Conservation (phyloP, 106 monocot species). For the Allium fistulosum region DNA sequence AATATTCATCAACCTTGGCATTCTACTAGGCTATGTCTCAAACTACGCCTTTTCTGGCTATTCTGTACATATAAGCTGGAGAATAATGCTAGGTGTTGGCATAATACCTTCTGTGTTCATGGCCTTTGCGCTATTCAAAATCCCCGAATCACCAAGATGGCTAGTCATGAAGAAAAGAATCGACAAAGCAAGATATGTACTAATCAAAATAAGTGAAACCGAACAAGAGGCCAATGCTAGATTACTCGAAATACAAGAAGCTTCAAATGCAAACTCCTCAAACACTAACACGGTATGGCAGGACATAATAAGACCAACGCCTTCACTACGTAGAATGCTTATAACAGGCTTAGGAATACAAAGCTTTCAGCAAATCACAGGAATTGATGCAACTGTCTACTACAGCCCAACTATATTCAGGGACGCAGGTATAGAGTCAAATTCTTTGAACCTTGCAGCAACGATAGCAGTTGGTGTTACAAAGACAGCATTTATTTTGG, state of each 20-base stretch:
- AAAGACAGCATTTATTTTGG: slow-evolving; percentile 82
- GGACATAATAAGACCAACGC: slow-evolving; percentile 66
- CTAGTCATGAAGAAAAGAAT: slow-evolving; percentile 69
- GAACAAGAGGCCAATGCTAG: slow-evolving; percentile 55
- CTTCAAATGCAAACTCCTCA: slow-evolving; percentile 21
- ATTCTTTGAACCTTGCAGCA: slow-evolving; percentile 56
- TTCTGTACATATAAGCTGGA: slow-evolving; percentile 72
- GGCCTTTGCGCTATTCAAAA: slow-evolving; percentile 68
- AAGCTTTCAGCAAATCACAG: slow-evolving; percentile 89
- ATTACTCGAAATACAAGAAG: slow-evolving; percentile 64
- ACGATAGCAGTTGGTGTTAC: slow-evolving; percentile 94
- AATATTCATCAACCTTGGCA: slow-evolving; percentile 90
- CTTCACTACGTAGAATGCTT: slow-evolving; percentile 62
- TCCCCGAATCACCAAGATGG: slow-evolving; percentile 98
- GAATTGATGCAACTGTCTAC: slow-evolving; percentile 91
- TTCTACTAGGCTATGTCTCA: slow-evolving; percentile 91
- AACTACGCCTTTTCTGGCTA: slow-evolving; percentile 87
- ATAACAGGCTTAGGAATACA: slow-evolving; percentile 88
- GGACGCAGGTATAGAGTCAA: slow-evolving; percentile 71
- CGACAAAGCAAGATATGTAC: slow-evolving; percentile 65
- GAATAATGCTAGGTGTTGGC: slow-evolving; percentile 92
- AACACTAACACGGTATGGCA: slow-evolving; percentile 53
- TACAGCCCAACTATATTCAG: slow-evolving; percentile 91
- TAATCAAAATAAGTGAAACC: slow-evolving; percentile 43
- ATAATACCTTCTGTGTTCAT: slow-evolving; percentile 85